Evolutionary conservation across 441 rosid species (phyloP).

Genomic region (Gossypium lobatum): DNA sequence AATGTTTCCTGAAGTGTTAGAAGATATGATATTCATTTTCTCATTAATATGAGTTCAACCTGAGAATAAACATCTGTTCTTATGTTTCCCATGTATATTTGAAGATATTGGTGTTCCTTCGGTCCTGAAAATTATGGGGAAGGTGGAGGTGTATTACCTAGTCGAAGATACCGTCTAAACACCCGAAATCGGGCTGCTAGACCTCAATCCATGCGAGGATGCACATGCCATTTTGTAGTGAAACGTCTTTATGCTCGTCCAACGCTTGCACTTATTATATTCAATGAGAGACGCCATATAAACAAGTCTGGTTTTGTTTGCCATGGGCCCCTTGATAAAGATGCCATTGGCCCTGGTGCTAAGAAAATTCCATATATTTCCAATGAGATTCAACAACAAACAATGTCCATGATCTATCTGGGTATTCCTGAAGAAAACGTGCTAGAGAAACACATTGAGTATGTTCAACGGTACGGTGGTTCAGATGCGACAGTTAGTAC

Average conservation of each 20-base stretch:
- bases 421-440: constrained; percentile 94
- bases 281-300: constrained; percentile 76
- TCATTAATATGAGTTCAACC: background rate
- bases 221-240: constrained; percentile 87
- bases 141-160: constrained; percentile 82
- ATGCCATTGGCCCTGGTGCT: constrained; percentile 96
- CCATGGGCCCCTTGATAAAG: constrained; percentile 95
- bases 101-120: constrained; percentile 93
- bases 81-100: constrained; percentile 5
- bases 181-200: constrained; percentile 90
- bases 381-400: constrained; percentile 83
- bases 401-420: constrained; percentile 95
- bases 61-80: constrained; percentile 4
- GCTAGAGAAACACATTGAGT: constrained; percentile 89
- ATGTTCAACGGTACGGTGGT: constrained; percentile 80
- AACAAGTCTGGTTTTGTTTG: constrained; percentile 83
- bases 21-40: background rate
- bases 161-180: constrained; percentile 84
- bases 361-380: constrained; percentile 82
- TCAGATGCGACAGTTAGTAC: constrained; percentile 63
- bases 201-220: constrained; percentile 96
- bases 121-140: constrained; percentile 98
- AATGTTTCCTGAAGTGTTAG: background rate
- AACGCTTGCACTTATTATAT: constrained; percentile 63
- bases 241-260: constrained; percentile 83